These are phyloP conservation scores for Diaporthe vaccinii DNA, from an alignment of 2,329 filamentous ascomycete species.

Conservation along the genomic window DNA sequence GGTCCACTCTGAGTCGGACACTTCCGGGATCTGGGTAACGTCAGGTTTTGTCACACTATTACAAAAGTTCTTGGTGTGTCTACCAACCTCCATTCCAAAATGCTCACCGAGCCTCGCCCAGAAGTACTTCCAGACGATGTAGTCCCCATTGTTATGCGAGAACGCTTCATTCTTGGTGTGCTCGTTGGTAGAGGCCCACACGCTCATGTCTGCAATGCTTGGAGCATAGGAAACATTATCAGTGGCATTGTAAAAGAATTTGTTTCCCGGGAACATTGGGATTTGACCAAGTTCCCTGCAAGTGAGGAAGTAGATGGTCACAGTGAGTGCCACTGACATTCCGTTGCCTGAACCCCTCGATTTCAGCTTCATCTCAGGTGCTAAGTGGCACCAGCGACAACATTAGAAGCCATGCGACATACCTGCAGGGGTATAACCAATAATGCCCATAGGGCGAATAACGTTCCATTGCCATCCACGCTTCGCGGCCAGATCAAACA, in stretches of 20 bases:
- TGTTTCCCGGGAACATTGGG: conserved; percentile 47
- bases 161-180: conserved; percentile 47
- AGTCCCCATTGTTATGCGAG: conserved; percentile 48
- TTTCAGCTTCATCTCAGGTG: background rate
- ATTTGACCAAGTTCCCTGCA: conserved; percentile 45
- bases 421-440: conserved; percentile 48
- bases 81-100: conserved; percentile 44
- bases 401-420: background rate
- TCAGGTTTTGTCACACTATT: background rate
- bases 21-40: conserved; percentile 31
- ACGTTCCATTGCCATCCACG: conserved; percentile 47
- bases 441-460: conserved; percentile 49
- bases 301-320: conserved; percentile 48
- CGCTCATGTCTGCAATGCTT: conserved; percentile 47
- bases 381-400: background rate
- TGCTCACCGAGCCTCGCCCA: conserved; percentile 45
- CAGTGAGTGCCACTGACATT: conserved; percentile 48
- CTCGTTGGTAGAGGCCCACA: conserved; percentile 45
- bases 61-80: too few relatives aligned
- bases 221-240: conserved; percentile 49
- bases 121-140: conserved; percentile 47
- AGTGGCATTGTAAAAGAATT: conserved; percentile 47
- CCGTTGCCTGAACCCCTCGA: conserved; percentile 44
- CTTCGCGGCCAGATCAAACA: conserved; percentile 44
- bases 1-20: conserved; percentile 29